Evolutionary conservation across 345 rosid genomes (phyloP), one percentile per base, ranked within the genome.

Genomic region (Eucalyptus melliodora): DNA sequence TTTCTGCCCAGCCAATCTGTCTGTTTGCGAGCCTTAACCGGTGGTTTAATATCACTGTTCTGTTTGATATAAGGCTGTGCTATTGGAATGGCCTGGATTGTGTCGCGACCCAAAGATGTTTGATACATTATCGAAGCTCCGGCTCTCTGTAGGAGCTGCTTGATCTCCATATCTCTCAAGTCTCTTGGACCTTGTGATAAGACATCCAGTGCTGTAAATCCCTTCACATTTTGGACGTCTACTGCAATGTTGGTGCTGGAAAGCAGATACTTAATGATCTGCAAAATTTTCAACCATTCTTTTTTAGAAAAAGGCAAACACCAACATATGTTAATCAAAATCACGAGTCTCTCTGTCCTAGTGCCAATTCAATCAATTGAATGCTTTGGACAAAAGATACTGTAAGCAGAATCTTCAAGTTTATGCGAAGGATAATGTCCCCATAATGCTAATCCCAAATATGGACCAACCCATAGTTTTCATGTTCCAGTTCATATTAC

Each of bases 181-280:
- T 87, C 90, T 86, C 91, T 89, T 34, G 87, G 89, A 12, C 90
- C 90, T 10, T 90, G 77, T 9, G 69, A 26, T 45, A 90, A 17
- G 44, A 90, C 50, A 51, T 91, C 90, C 37, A 91, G 37, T 12
- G 88, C 91, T 21, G 93, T 89, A 44, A 88, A 88, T 16, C 92
- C 92, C 60, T 67, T 91, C 50, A 80, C 81, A 12, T 91, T 92
- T 86, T 86, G 50, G 16, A 85, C 87, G 59, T 90, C 88, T 72
- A 89, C 37, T 12, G 91, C 86, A 30, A 91, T 90, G 49, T 69
- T 16, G 56, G 91, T 88, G 51, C 26, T 59, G 19, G 82, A 59
- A 13, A 93, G 69, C 89, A 91, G 60, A 86, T 65, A 90, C 77
- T 86, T 87, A 26, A 89, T 53, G 30, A 85, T 87, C 93, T 93